These are phyloP conservation scores for Sporothrix phasma DNA, from an alignment of 2,329 filamentous ascomycete genomes.

Conservation along the genomic window DNA sequence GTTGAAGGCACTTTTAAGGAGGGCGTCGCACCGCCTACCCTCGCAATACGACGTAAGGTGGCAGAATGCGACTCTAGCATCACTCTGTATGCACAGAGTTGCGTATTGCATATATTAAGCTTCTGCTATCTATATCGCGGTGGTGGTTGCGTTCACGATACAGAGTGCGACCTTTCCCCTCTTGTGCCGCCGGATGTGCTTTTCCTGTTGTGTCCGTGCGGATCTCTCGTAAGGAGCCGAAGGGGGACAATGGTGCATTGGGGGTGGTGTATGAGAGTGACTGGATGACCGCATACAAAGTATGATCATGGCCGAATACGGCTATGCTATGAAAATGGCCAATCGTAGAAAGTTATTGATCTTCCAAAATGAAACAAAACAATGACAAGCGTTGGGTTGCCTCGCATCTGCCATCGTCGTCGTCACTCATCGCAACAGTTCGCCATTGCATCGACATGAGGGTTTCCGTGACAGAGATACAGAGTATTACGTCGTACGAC, in stretches of 20 bases:
- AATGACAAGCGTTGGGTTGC: too few species aligned
- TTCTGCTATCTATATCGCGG: not conserved
- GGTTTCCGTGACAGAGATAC: not conserved
- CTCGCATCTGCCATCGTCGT: not conserved
- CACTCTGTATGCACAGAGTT: not conserved
- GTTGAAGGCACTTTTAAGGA: not conserved
- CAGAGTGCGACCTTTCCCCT: not conserved
- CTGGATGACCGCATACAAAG: too few species aligned
- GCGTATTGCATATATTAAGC: conserved; percentile 1
- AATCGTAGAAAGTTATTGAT: too few species aligned
- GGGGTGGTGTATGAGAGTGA: too few species aligned
- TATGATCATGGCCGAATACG: too few species aligned
- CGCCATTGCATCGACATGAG: not conserved
- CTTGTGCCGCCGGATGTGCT: not conserved
- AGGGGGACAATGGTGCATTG: not conserved
- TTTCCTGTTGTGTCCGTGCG: not conserved
- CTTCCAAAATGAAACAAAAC: too few species aligned
- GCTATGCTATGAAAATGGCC: not conserved
- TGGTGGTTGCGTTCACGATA: not conserved
- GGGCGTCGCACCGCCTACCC: not conserved
- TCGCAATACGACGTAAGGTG: not conserved
- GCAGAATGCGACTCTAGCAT: not conserved
- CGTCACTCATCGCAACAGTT: not conserved
- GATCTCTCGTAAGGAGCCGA: conserved; percentile 2
- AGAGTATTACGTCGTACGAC: not conserved